Conservation (phyloP, 306 rosid species). For the Clitoria ternatea region DNA sequence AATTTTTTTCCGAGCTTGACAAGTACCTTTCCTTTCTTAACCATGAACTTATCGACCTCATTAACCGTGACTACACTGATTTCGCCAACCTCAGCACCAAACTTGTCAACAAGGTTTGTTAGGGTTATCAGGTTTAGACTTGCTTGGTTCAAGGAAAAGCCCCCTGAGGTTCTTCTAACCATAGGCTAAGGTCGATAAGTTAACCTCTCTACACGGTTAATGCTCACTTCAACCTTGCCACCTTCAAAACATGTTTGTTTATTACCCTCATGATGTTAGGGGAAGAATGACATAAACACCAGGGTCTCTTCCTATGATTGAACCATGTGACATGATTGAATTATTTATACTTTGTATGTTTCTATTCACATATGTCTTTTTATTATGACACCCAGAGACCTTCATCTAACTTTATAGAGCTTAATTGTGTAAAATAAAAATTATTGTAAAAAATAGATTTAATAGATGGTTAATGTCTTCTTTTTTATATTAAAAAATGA, state of each 20-base stretch:
- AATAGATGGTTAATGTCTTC: no score
- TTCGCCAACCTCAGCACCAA: no score
- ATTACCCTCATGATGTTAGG: background rate
- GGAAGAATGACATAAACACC: constrained; percentile 47
- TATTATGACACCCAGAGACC: no score
- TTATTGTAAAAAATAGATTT: no score
- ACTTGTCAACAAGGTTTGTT: constrained; percentile 71
- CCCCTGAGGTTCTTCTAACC: constrained; percentile 60
- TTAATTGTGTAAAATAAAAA: no score
- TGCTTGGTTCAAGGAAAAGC: constrained; percentile 61
- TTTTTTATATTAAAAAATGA: no score
- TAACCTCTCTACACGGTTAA: constrained; percentile 31
- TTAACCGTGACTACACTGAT: no score
- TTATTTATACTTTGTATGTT: constrained; percentile 71
- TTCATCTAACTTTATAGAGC: no score
- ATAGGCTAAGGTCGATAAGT: constrained; percentile 32
- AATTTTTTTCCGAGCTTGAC: no score
- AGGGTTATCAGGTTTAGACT: constrained; percentile 53
- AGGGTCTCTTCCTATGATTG: constrained; percentile 56
- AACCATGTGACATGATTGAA: constrained; percentile 52
- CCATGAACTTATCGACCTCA: no score
- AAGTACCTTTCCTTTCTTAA: no score
- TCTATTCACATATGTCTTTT: constrained; percentile 50
- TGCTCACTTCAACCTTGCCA: constrained; percentile 21
- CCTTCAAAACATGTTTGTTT: background rate